A percentile compares a stretch with the other conserved stretches of the same genome.
phyloP scores from a whole-genome alignment of 2,329 filamentous ascomycete species.

The Neurospora sp. region DNA sequence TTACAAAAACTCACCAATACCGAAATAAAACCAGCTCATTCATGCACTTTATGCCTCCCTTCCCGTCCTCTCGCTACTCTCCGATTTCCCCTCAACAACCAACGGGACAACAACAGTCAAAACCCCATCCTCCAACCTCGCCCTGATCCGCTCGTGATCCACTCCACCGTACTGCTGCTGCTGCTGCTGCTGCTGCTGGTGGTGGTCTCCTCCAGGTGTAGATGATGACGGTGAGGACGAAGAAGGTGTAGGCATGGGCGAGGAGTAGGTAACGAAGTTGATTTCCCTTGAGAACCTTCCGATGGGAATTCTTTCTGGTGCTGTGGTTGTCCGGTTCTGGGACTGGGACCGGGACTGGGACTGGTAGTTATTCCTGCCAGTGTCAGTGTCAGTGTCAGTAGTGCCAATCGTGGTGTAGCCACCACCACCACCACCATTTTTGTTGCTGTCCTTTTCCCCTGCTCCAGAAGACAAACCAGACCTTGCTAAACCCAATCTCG shows the following conservation, averaged over 20 bases:
- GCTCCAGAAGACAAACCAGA: no score
- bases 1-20: no score
- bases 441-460: neutral
- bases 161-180: slow-evolving; percentile 40
- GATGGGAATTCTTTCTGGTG: neutral
- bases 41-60: no score
- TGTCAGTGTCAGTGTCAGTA: no score
- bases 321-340: neutral
- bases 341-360: neutral
- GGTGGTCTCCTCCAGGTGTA: neutral
- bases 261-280: neutral
- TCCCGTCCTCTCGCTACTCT: no score
- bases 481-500: no score
- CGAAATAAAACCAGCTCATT: no score
- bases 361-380: neutral
- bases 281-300: neutral
- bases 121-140: slow-evolving; percentile 71
- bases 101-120: slow-evolving; percentile 62
- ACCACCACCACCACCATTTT: neutral
- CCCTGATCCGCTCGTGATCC: slow-evolving; percentile 57
- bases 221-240: neutral
- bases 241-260: neutral
- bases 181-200: neutral
- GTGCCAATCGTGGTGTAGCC: neutral
- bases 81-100: neutral